Evolutionary conservation across 2,329 filamentous ascomycete species (phyloP).

Genomic region (Penicillium sp.): DNA sequence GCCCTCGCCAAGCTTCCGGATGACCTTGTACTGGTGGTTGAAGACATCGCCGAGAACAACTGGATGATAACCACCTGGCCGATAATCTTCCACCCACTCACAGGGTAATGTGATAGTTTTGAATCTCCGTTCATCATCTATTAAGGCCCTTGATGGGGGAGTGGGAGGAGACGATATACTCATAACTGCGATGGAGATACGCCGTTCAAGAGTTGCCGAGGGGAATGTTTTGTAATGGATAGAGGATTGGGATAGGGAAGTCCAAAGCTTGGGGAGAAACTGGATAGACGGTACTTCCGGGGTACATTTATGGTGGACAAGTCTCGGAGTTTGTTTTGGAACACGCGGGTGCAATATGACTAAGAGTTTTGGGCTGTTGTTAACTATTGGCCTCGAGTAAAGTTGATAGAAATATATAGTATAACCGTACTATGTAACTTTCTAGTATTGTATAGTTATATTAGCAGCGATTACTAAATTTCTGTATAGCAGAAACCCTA

Average conservation of each 20-base stretch:
- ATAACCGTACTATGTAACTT: too few species aligned
- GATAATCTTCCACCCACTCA: constrained; percentile 33
- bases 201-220: neutral
- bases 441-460: too few species aligned
- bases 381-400: too few species aligned
- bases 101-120: constrained; percentile 19
- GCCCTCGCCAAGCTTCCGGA: constrained; percentile 48
- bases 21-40: constrained; percentile 42
- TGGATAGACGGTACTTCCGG: neutral
- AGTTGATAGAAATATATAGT: too few species aligned
- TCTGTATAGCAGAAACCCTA: too few species aligned
- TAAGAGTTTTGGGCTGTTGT: too few species aligned
- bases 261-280: neutral
- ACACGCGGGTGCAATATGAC: too few species aligned
- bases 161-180: constrained; percentile 13
- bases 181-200: constrained; percentile 11
- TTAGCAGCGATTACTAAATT: too few species aligned
- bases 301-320: neutral
- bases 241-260: constrained; percentile 1
- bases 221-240: too few species aligned
- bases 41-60: constrained; percentile 43
- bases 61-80: constrained; percentile 45
- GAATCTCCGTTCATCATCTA: constrained; percentile 15
- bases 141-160: constrained; percentile 9
- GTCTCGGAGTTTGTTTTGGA: too few species aligned